Conservation (phyloP, 768 basidiomycete species). For the Xerocomellus amylosporus region DNA sequence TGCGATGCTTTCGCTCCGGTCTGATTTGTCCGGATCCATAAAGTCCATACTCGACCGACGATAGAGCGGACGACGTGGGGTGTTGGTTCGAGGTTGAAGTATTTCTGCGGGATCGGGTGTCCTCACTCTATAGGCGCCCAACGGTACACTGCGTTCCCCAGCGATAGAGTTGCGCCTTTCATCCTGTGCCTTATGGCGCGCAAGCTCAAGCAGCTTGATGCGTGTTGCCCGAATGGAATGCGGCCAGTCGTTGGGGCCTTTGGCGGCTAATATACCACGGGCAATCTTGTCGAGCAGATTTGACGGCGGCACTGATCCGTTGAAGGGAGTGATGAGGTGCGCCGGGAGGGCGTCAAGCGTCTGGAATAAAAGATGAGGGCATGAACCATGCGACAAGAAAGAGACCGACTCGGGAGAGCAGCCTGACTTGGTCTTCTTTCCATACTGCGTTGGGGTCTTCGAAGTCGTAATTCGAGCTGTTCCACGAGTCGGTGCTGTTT, state of each 20-base stretch:
- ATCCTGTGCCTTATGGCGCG: conserved; percentile 64
- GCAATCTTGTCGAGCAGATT: conserved; percentile 88
- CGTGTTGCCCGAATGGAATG: conserved; percentile 81
- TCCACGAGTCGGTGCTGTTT: conserved; percentile 83
- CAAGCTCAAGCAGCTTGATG: conserved; percentile 75
- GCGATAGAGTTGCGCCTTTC: conserved; percentile 40
- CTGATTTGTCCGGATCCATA: conserved; percentile 49
- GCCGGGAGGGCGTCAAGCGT: conserved; percentile 81
- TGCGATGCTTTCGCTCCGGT: conserved; percentile 50
- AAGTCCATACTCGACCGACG: conserved; percentile 89
- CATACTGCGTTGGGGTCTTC: conserved; percentile 66
- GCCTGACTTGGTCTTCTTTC: conserved; percentile 67
- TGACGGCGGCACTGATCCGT: conserved; percentile 77
- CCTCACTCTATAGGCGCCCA: conserved; percentile 11
- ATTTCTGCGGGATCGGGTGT: conserved; percentile 38
- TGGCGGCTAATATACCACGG: conserved; percentile 69
- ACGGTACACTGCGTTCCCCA: conserved; percentile 43
- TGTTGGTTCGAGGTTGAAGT: conserved; percentile 47
- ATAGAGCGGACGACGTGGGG: conserved; percentile 60
- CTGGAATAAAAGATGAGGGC: conserved; percentile 28
- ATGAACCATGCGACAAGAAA: neutral
- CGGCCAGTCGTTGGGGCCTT: conserved; percentile 77
- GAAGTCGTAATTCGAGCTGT: conserved; percentile 68
- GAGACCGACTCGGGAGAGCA: conserved; percentile 60
- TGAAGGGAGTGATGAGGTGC: conserved; percentile 85